Evolutionary conservation across 1,284 basidiomycete genomes (phyloP).

Genomic region (Stygiomarasmius scandens): DNA sequence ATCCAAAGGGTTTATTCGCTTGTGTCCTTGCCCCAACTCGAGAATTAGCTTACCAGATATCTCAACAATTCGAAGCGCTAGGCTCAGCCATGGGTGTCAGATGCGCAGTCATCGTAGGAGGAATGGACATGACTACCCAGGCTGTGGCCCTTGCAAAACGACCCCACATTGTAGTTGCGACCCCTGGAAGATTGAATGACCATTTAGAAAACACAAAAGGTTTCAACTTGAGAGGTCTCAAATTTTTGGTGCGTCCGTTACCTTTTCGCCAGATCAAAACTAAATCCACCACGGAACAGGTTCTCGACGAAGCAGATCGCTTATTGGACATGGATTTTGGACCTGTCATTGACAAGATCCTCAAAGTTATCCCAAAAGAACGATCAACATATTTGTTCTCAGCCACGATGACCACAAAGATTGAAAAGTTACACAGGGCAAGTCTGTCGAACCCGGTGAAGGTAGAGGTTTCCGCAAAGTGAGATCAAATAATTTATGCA

Average conservation of each 20-base stretch:
- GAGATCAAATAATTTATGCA: slow-evolving; percentile 29
- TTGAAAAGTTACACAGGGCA: slow-evolving; percentile 96
- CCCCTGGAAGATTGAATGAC: slow-evolving; percentile 93
- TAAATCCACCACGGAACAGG: slow-evolving; percentile 48
- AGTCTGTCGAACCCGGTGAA: slow-evolving; percentile 93
- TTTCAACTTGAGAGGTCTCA: slow-evolving; percentile 86
- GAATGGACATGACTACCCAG: slow-evolving; percentile 88
- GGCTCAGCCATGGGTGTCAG: slow-evolving; percentile 95
- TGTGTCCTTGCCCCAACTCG: slow-evolving; percentile 95
- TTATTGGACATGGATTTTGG: slow-evolving; percentile 98
- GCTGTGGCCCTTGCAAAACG: slow-evolving; percentile 92
- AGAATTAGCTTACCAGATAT: slow-evolving; percentile 98
- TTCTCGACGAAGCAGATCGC: slow-evolving; percentile 97
- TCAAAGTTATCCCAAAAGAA: slow-evolving; percentile 94
- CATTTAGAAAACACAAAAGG: slow-evolving; percentile 99
- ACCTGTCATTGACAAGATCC: slow-evolving; percentile 94
- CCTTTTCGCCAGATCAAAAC: not conserved
- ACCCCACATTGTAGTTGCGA: slow-evolving; percentile 97
- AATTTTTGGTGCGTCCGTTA: slow-evolving; percentile 77
- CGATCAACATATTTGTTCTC: slow-evolving; percentile 97
- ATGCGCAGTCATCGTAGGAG: slow-evolving; percentile 91
- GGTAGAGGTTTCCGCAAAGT: slow-evolving; percentile 94
- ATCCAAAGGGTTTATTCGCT: slow-evolving; percentile 92
- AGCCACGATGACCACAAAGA: slow-evolving; percentile 99
- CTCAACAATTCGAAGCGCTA: slow-evolving; percentile 92